Evolutionary conservation across 495 filamentous ascomycete species (phyloP), one percentile per base, ranked within the genome.

Genomic region (Penicillium subrubescens): DNA sequence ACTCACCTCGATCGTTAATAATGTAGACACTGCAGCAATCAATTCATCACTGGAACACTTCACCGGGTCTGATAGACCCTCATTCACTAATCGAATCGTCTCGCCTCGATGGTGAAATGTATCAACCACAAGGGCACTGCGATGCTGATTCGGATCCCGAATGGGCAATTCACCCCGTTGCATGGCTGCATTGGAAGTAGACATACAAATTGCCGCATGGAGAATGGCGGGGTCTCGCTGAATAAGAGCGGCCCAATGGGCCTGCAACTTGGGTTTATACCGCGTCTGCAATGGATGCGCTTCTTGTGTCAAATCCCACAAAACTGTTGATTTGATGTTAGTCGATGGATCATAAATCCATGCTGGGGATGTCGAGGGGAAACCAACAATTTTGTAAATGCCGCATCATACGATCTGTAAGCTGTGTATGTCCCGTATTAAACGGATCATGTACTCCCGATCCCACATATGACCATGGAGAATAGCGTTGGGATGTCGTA

Each of bases 1-100:
- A 64, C 75, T 57, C 70, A 81, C 80, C 73, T 82, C 80, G 21
- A 82, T 79, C 5, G 78, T 79, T n/a, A 82, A 63, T 33, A 82
- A 62, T 12, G 77, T 75, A 8, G 80, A 80, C 25, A 82, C 80
- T 1, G 80, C 79, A 10, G 78, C 78, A 58, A 82, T 81, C 63
- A 80, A 62, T 37, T 75, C 78, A 71, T 82, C 79, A 66, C 80
- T 82, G 7, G 78, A 67, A 11, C 79, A 79, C 53, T 78, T 81
- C 41, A 74, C 67, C 29, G 77, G 75, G 53, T 79, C 76, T 19
- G 80, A 82, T 21, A 82, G 61, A 0, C 78, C 76, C 37, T 79
- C 74, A 54, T 82, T 81, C 37, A 82, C 79, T 51, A 82, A 64
- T 27, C 76, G 68, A 57, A 82, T 82, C 10, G 80, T 82, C 63